Base-by-base conservation (phyloP, 305 asterid genomes). In the Fraxinus sp. region DNA sequence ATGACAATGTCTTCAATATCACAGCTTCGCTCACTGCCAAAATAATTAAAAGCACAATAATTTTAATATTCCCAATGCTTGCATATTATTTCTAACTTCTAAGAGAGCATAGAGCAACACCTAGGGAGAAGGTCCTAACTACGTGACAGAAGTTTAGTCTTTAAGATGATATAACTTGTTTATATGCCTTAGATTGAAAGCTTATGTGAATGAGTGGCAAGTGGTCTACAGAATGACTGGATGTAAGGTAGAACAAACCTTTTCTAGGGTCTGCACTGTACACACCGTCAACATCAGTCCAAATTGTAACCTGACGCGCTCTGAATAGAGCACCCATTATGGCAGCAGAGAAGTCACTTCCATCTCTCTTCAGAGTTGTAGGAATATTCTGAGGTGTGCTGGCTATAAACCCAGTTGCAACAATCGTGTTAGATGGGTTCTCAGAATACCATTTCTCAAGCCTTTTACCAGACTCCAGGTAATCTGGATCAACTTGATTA, bases 271-370 rank as follows among this genome's bases (percentile, higher is more conserved):
- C 99, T 66, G 99, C 99, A 87, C 98, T 95, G 84, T 91, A 95
- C 20, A 95, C 97, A 33, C 99, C 99, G 87, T 95, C 91, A 86
- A 95, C 99, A 62, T 95, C 99, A 32, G 99, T 95, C 99, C 99
- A 95, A 68, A 95, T 93, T 36, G 99, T 95, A 80, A 95, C 93
- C 89, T 92, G 97, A 26, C 97, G 88, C 3, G 24, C 64, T 52
- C 22, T 52, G 64, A 52, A 52, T 52, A 52, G 64, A 52, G 64
- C 64, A 52, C 64, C 64, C 64, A 52, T 52, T 52, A 52, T 52
- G 64, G 64, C 64, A 52, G 64, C 64, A n/a, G 64, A 52, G 24
- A 52, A 52, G 64, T 52, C 64, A 52, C 64, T 52, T n/a, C 64
- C 64, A 52, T 52, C 64, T 52, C 64, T 52, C 64, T 52, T 52